Percentiles rank a stretch among this genome's conserved stretches.
These are phyloP conservation scores for Colletotrichum phormii DNA, from an alignment of 2,329 filamentous ascomycete species.

Conservation along the genomic window DNA sequence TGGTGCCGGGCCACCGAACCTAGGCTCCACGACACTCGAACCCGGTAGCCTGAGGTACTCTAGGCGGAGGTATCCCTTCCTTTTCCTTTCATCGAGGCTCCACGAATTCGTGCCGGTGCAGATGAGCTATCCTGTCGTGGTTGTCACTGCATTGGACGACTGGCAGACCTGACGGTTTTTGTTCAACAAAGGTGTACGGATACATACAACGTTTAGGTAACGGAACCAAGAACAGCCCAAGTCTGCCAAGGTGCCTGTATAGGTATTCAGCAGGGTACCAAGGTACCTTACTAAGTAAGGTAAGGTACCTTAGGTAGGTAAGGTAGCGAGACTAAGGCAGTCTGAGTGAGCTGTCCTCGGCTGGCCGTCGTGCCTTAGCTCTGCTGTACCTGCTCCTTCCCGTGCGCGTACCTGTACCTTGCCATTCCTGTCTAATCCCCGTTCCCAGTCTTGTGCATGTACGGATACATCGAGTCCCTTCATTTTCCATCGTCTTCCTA, in stretches of 20 bases:
- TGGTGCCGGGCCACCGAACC: background rate
- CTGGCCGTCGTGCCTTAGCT: background rate
- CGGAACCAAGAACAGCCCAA: background rate
- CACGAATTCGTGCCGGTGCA: background rate
- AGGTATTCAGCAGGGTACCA: too few species aligned
- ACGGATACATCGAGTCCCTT: slow-evolving; percentile 7
- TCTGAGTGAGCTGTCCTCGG: background rate
- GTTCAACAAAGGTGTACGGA: background rate
- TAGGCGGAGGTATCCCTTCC: background rate
- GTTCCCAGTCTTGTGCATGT: slow-evolving; percentile 18
- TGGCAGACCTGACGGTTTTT: background rate
- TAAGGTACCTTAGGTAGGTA: too few species aligned
- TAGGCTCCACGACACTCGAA: background rate
- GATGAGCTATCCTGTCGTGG: background rate
- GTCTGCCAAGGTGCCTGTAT: background rate
- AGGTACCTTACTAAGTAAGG: too few species aligned
- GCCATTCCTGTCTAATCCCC: slow-evolving; percentile 17
- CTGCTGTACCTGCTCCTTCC: slow-evolving; percentile 14
- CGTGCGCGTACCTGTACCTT: slow-evolving; percentile 23
- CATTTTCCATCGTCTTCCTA: background rate
- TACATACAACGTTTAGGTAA: background rate
- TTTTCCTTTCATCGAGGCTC: background rate
- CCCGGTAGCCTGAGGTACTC: background rate
- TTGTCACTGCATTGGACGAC: background rate
- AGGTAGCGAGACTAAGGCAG: background rate